Evolutionary conservation across 352 stramenopile species (phyloP).

Genomic region (Phytophthora chlamydospora): DNA sequence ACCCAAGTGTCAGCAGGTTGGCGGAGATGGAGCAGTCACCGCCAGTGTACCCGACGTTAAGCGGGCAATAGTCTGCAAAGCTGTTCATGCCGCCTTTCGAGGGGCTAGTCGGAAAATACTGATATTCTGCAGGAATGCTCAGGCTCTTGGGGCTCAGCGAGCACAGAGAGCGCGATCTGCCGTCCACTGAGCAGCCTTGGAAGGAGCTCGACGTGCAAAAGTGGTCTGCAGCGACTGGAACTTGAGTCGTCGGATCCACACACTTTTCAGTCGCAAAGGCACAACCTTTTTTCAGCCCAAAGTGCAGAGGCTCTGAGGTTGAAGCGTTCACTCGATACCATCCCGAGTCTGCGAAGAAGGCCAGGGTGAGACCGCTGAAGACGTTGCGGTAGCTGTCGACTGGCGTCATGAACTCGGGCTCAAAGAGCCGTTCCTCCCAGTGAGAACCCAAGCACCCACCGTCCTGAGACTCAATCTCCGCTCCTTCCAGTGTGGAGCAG

Average conservation of each 20-base stretch:
- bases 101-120: constrained; percentile 59
- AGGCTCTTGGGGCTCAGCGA: constrained; percentile 37
- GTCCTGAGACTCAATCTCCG: constrained; percentile 80
- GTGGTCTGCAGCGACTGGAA: constrained; percentile 45
- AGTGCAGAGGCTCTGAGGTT: constrained; percentile 55
- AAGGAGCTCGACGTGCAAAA: constrained; percentile 51
- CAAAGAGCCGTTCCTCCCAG: constrained; percentile 81
- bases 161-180: constrained; percentile 61
- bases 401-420: constrained; percentile 76
- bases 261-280: constrained; percentile 64
- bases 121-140: constrained; percentile 52
- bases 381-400: constrained; percentile 72
- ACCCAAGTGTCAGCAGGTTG: constrained; percentile 50
- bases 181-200: constrained; percentile 75
- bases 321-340: constrained; percentile 72
- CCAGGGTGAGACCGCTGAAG: constrained; percentile 64
- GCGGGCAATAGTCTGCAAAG: constrained; percentile 73
- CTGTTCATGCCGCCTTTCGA: constrained; percentile 51
- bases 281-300: constrained; percentile 61
- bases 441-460: constrained; percentile 76
- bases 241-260: constrained; percentile 48
- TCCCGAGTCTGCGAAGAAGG: constrained; percentile 79
- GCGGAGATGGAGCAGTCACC: constrained; percentile 56
- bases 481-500: constrained; percentile 57
- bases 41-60: constrained; percentile 58